These are phyloP conservation scores for Dendrobium huoshanense DNA, from an alignment of 106 monocot species.

Conservation along the genomic window DNA sequence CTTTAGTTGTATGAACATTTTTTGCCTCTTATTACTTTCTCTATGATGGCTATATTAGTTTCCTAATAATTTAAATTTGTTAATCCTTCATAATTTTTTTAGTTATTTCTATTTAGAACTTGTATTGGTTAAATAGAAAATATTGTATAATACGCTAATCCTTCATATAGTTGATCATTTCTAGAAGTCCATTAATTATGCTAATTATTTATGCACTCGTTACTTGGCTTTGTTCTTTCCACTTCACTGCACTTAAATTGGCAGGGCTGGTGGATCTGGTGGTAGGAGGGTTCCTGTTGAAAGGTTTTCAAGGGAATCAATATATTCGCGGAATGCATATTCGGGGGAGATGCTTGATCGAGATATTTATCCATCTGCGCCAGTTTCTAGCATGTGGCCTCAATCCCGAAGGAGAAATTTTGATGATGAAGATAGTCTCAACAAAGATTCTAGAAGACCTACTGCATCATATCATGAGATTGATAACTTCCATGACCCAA, in stretches of 20 bases:
- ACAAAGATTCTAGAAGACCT: slow-evolving; percentile 62
- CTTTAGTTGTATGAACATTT: not conserved
- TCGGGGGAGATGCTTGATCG: slow-evolving; percentile 45
- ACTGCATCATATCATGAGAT: slow-evolving; percentile 32
- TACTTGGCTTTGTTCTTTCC: slow-evolving; percentile 8
- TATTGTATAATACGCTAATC: not conserved
- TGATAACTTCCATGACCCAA: slow-evolving; percentile 32
- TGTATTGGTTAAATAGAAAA: not conserved
- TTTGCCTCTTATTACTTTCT: not conserved
- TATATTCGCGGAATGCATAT: slow-evolving; percentile 43
- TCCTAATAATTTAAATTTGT: not conserved
- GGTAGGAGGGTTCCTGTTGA: slow-evolving; percentile 65
- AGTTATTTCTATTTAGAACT: not conserved
- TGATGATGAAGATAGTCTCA: slow-evolving; percentile 57
- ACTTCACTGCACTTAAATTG: slow-evolving; percentile 18
- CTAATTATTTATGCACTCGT: not conserved
- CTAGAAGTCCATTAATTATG: not conserved
- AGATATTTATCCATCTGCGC: slow-evolving; percentile 53
- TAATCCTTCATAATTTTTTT: not conserved
- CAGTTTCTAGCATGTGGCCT: slow-evolving; percentile 48
- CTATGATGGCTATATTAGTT: not conserved
- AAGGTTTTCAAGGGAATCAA: slow-evolving; percentile 51
- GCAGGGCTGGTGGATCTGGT: slow-evolving; percentile 73
- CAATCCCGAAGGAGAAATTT: slow-evolving; percentile 56
- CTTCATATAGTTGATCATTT: not conserved